Percentiles rank a stretch among this genome's conserved stretches.
Conservation (phyloP, 140 eudicot species). For the Oenanthe javanica region DNA sequence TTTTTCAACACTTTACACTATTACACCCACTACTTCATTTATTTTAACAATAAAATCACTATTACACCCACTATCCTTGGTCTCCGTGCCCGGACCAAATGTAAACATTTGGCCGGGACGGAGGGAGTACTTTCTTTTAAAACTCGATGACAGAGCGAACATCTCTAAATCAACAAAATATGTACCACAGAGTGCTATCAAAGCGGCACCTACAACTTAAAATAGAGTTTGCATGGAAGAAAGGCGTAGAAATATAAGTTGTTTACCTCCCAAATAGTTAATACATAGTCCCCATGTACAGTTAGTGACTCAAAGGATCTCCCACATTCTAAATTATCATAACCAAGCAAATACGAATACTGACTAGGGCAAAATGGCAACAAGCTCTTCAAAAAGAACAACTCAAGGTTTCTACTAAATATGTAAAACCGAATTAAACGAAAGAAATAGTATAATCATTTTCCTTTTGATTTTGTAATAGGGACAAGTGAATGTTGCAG, state of each 20-base stretch:
- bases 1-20: no score
- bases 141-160: neutral
- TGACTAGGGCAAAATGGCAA: neutral
- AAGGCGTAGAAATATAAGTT: neutral
- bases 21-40: no score
- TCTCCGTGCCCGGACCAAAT: no score
- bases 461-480: neutral
- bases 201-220: neutral
- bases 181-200: neutral
- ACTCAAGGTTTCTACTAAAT: neutral
- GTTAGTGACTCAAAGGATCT: neutral
- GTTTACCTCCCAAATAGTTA: neutral
- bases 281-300: neutral
- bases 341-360: neutral
- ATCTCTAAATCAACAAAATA: neutral
- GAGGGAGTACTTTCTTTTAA: no score
- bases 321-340: neutral
- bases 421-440: neutral
- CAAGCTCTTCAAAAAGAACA: neutral
- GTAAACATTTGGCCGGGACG: no score
- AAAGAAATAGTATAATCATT: neutral
- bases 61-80: no score
- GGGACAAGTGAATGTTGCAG: neutral
- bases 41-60: no score
- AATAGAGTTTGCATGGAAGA: neutral